Evolutionary conservation across 768 basidiomycete species (phyloP).

Genomic region (Tulasnella sp.): DNA sequence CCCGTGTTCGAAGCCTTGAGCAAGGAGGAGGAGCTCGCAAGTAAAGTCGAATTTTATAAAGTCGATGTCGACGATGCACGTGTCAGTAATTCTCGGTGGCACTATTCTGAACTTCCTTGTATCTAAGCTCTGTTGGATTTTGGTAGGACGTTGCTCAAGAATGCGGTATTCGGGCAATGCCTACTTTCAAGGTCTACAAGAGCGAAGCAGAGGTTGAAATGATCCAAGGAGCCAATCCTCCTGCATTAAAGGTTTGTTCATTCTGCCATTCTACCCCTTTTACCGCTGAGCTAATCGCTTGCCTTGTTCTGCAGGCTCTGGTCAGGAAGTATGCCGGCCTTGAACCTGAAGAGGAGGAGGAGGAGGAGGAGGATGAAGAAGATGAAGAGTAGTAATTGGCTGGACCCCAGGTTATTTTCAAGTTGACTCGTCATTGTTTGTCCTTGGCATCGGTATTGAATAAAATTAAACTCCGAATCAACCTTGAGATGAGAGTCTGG

Average conservation of each 20-base stretch:
- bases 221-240: neutral
- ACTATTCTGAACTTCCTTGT: neutral
- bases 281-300: too few species aligned
- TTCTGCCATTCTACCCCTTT: neutral
- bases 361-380: too few species aligned
- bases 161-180: conserved; percentile 21
- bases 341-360: too few species aligned
- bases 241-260: neutral
- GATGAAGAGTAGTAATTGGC: too few species aligned
- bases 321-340: too few species aligned
- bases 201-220: conserved; percentile 20
- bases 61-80: neutral
- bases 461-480: too few species aligned
- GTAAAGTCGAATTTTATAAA: neutral
- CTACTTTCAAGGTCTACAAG: conserved; percentile 26
- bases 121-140: neutral
- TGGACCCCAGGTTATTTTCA: too few species aligned
- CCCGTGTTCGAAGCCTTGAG: neutral
- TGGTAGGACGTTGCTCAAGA: neutral
- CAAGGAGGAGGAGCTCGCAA: neutral
- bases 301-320: too few species aligned
- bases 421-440: too few species aligned
- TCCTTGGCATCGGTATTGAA: too few species aligned
- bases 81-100: neutral
- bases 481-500: too few species aligned